phyloP scores from a whole-genome alignment of 1,284 basidiomycete genomes.

The Tilletia caries region DNA sequence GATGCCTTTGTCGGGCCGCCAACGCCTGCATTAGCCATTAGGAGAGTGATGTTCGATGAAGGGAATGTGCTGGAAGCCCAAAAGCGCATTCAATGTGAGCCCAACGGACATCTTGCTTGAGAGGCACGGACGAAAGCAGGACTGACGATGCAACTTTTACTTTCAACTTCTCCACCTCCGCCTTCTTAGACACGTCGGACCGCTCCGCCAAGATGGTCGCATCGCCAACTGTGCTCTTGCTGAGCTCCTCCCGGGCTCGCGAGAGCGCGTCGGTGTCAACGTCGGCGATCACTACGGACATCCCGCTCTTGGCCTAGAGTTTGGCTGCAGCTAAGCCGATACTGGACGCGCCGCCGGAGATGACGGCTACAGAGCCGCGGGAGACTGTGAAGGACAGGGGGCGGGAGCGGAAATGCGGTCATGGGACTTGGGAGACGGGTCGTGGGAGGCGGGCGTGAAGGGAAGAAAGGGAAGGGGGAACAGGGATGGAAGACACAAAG shows the following conservation, averaged over 20 bases:
- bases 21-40: slow-evolving; percentile 82
- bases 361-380: slow-evolving; percentile 61
- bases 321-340: slow-evolving; percentile 79
- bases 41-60: slow-evolving; percentile 66
- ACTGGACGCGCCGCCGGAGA: slow-evolving; percentile 76
- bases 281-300: slow-evolving; percentile 83
- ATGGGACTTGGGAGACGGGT: too few relatives aligned
- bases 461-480: neutral
- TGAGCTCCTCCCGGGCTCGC: slow-evolving; percentile 63
- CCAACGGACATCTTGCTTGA: too few relatives aligned
- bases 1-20: slow-evolving; percentile 48
- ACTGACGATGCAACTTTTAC: slow-evolving; percentile 38
- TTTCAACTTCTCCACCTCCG: slow-evolving; percentile 58
- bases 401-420: too few relatives aligned
- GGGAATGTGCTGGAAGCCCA: slow-evolving; percentile 16
- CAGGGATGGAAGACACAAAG: neutral
- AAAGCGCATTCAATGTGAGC: neutral
- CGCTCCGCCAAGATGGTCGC: slow-evolving; percentile 67
- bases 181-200: slow-evolving; percentile 84
- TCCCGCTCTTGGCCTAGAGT: slow-evolving; percentile 66
- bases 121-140: too few relatives aligned
- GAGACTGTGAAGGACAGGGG: neutral
- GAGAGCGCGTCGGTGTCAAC: slow-evolving; percentile 60
- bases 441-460: neutral
- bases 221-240: slow-evolving; percentile 42